Base-by-base conservation (phyloP, 192 early-diverging fungal genomes). In the Endogone sp. region DNA sequence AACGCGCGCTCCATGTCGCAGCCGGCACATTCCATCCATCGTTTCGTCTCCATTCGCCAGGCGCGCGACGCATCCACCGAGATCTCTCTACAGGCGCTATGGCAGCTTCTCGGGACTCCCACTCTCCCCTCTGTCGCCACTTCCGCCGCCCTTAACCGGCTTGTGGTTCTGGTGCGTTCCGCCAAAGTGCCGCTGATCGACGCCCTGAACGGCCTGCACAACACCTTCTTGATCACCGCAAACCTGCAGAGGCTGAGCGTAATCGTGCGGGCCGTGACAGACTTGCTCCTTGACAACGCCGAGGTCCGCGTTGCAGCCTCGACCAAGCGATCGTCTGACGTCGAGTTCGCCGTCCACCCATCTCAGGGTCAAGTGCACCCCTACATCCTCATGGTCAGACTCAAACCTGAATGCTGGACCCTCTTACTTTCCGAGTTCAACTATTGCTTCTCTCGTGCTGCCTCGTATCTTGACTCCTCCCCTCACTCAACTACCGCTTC, bases 191-290 rank as follows among this genome's bases (percentile, higher is more conserved):
- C 59, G 3, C n/a, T 65, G 9, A 10, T 49, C 8, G 3, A 49
- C 10, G 57, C 68, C 10, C 24, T 74, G 3, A 24, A 61, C 10
- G 56, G 49, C n/a, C 26, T 74, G 21, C 73, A 74, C 22, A 70
- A 69, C 27, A 23, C 66, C 3, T 22, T 65, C 9, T n/a, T 74
- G 4, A 70, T 49, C 21, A 65, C 37, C 57, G 9, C 25, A 2
- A 58, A 74, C 4, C 25, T 32, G 49, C 30, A 56, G 26, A 71
- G 60, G 44, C 31, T 58, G 21, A 62, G 49, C 30, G 49, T 71
- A 13, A 66, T 71, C 27, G 27, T 71, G 20, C 63, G 56, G 22
- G 29, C 63, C 2, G 30, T 71, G 25, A 66, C 64, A n/a, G 57
- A 69, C 11, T 30, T 69, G 11, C 58, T 69, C 16, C 59, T 69